A percentile compares a stretch with the other conserved stretches of the same genome.
These are phyloP conservation scores for Candida oleophila DNA, from an alignment of 805 yeast genomes.

Conservation along the genomic window DNA sequence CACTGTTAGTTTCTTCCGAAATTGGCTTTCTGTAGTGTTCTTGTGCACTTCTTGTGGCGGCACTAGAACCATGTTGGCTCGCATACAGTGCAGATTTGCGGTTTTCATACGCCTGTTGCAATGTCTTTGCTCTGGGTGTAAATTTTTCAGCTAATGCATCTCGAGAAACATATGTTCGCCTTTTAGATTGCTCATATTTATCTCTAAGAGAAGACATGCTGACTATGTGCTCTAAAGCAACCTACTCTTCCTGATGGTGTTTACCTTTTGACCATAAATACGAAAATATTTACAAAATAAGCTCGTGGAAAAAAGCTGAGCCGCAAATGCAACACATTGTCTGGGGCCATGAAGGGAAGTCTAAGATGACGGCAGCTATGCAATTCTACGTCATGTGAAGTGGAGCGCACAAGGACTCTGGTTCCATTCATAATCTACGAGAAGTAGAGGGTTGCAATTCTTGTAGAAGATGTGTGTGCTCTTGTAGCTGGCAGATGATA, in stretches of 20 bases:
- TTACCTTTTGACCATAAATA: background rate
- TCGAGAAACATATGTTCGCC: constrained; percentile 2
- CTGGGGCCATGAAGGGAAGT: background rate
- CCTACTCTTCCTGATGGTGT: background rate
- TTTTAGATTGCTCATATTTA: constrained; percentile 3
- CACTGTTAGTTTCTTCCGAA: background rate
- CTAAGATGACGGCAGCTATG: too few relatives aligned
- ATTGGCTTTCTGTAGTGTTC: background rate
- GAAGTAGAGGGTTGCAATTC: too few relatives aligned
- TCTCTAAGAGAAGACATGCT: constrained; percentile 3
- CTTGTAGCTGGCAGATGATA: too few relatives aligned
- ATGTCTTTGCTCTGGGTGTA: background rate
- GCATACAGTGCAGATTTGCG: background rate
- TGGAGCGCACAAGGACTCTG: too few relatives aligned
- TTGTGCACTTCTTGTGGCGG: background rate
- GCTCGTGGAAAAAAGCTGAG: background rate
- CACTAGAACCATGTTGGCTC: background rate
- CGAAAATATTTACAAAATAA: background rate
- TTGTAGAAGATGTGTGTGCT: too few relatives aligned
- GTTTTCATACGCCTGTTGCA: background rate
- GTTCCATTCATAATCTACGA: too few relatives aligned
- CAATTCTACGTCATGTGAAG: too few relatives aligned
- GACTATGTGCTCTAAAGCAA: background rate
- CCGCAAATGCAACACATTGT: background rate
- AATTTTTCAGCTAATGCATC: background rate